Evolutionary conservation across 257 asterid genomes (phyloP).

Genomic region (Fraxinus cuspidata): DNA sequence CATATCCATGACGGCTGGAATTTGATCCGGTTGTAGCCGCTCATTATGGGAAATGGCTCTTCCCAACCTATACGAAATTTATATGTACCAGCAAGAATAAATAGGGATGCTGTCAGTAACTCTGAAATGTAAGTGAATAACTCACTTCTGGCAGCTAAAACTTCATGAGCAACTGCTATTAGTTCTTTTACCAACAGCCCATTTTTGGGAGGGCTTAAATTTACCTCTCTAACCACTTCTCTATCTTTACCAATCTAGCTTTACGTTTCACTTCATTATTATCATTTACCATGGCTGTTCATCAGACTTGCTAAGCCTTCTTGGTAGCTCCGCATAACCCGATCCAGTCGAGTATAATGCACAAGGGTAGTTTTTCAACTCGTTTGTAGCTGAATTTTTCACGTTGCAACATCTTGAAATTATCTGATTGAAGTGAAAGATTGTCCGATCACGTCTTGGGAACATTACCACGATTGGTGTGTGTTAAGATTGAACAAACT

Average conservation of each 20-base stretch:
- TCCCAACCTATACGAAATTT: slow-evolving; percentile 43
- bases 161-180: slow-evolving; percentile 67
- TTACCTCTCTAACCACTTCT: slow-evolving; percentile 41
- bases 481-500: not conserved
- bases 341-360: slow-evolving; percentile 33
- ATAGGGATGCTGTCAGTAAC: slow-evolving; percentile 42
- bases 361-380: not conserved
- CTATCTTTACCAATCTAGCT: slow-evolving; percentile 51
- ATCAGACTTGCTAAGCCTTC: slow-evolving; percentile 51
- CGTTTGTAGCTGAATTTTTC: not conserved
- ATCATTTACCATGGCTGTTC: slow-evolving; percentile 58
- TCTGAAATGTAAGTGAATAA: slow-evolving; percentile 49
- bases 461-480: slow-evolving; percentile 26
- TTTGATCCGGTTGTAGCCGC: slow-evolving; percentile 63
- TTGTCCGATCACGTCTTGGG: slow-evolving; percentile 7
- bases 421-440: slow-evolving; percentile 2
- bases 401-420: slow-evolving; percentile 1
- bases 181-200: slow-evolving; percentile 60
- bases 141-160: slow-evolving; percentile 44
- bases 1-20: slow-evolving; percentile 69
- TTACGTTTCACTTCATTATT: slow-evolving; percentile 57
- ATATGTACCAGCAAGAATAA: slow-evolving; percentile 52
- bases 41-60: slow-evolving; percentile 74
- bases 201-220: slow-evolving; percentile 57
- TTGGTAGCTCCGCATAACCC: slow-evolving; percentile 34